Base-by-base conservation (phyloP, 75 land plant genomes). In the Pseudotsuga menziesii region DNA sequence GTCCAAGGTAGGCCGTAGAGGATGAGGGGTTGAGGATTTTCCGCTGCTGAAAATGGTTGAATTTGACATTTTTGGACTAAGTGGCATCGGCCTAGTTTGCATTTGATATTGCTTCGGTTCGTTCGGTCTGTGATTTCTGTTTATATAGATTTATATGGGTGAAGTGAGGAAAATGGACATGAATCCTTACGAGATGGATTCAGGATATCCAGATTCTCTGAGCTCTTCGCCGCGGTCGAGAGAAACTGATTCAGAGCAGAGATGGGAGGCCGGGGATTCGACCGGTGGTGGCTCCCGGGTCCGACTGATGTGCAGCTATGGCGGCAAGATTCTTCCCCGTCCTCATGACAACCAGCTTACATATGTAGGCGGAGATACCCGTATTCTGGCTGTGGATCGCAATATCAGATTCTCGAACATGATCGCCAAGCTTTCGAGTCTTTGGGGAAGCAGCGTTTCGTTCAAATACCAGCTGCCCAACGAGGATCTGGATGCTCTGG, bases 391-490 rank as follows among this genome's bases (percentile, higher is more conserved):
- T 70, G 87, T 96, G 78, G 93, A 86, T 16, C 82, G 98, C 36
- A 67, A 55, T 76, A 76, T 86, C 78, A 72, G 67, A 22, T 85
- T 89, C 78, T 2, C 82, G 6, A 86, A 78, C 44, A 36, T 94
- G 72, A 75, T 82, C 57, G 56, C 82, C 62, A 90, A 87, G 83
- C 85, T 96, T 60, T 77, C 83, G 27, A 64, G 85, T 27, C 63
- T 90, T 56, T 74, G 73, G 75, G 84, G 76, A 35, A 44, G 72
- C 22, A 69, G 61, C 13, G 60, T 93, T 2, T 78, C 84, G 48
- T 75, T 93, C 58, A 96, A 96, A 86, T 96, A 96, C 80, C 97
- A 96, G 88, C 79, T 96, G 55, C 98, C 98, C 22, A 88, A 89
- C 20, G 97, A 93, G 80, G 98, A 95, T 72, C 91, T 95, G 23